Conservation (phyloP, 805 yeast genomes). For the Wickerhamomyces alni region DNA sequence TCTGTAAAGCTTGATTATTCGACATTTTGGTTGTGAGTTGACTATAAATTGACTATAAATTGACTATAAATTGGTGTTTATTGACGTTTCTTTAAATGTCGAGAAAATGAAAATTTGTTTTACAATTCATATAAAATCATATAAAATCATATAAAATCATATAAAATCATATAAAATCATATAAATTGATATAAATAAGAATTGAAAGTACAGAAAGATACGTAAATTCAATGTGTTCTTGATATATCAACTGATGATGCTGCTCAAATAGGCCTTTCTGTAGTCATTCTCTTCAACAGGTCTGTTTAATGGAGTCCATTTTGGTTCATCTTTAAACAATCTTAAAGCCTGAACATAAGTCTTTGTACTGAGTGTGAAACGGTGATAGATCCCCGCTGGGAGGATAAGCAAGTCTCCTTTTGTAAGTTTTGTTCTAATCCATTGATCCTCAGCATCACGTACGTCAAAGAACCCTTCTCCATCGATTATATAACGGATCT, state of each 20-base stretch:
- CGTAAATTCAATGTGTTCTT: too few species aligned
- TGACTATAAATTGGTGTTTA: too few species aligned
- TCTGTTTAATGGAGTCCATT: constrained; percentile 85
- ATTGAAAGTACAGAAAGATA: not conserved
- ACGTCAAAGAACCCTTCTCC: constrained; percentile 94
- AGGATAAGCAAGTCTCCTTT: constrained; percentile 62
- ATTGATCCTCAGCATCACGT: constrained; percentile 51
- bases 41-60: too few species aligned
- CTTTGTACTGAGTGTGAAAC: constrained; percentile 69
- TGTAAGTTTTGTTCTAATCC: constrained; percentile 71
- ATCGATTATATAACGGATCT: constrained; percentile 80
- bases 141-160: too few species aligned
- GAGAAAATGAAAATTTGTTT: too few species aligned
- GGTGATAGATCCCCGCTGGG: constrained; percentile 93
- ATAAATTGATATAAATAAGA: too few species aligned
- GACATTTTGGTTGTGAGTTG: too few species aligned
- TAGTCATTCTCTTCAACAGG: constrained; percentile 46
- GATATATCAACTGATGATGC: not conserved
- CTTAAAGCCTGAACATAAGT: constrained; percentile 73
- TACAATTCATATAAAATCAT: too few species aligned
- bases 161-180: too few species aligned
- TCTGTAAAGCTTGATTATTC: constrained; percentile 29
- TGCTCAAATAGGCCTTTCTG: constrained; percentile 40
- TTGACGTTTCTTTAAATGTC: too few species aligned
- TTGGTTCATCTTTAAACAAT: constrained; percentile 90